Base-by-base conservation (phyloP, 805 yeast species). In the Zygosaccharomyces rouxii region DNA sequence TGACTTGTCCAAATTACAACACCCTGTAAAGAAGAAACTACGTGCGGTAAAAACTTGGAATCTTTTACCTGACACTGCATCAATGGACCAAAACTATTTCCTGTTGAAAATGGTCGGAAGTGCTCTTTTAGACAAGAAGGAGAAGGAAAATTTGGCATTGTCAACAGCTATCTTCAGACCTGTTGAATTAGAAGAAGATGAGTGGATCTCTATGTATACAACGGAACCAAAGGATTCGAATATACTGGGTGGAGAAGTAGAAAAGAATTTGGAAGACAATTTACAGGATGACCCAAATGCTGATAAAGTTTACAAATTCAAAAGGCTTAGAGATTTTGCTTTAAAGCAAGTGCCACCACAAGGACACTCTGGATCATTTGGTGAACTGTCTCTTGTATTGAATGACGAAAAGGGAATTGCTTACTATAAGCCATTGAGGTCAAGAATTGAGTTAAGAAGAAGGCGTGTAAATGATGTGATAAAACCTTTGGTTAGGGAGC, bases 1-100 rank as follows among this genome's bases (percentile, higher is more conserved):
- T 10, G 76, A 75, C 38, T 55, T 77, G 19, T 57, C 68, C 1
- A 57, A 66, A 9, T 71, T 89, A 52, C 75, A 70, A 56, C 99
- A 94, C 69, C 99, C 99, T 28, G 75, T 78, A 23, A 88, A 83
- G 70, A 84, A 78, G 60, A 73, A 78, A 48, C 69, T 89, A 44
- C 81, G 76, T 47, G 96, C 96, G 0, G 89, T 83, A 18, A 76
- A 75, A 51, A 75, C 89, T 1, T 87, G 89, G 88, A 83, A 84
- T 22, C 71, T 94, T 23, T 71, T 90, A 53, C 99, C 99, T 6
- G 97, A 94, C 66, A 81, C 94, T 7, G 82, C 92, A n/a, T 79
- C 86, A 76, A 75, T 89, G 77, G 99, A 94, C 67, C 83, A 87
- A 56, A 79, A 76, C 45, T 89, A 77, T 59, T 71, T 80, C 58